Conservation (phyloP, 768 basidiomycete genomes). For the Suillus luteus region DNA sequence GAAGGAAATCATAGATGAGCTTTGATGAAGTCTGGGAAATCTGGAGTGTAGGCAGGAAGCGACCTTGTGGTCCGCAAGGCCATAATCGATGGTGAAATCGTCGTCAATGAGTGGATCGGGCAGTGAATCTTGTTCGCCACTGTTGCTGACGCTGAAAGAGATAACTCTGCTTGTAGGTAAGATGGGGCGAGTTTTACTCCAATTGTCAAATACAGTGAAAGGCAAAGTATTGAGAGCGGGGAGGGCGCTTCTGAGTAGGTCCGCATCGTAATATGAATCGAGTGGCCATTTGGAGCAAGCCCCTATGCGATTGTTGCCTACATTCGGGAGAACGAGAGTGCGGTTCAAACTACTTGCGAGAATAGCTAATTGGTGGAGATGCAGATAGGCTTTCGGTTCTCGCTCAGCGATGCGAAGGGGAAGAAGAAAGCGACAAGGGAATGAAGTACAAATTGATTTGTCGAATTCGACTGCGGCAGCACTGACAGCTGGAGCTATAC, state of each 20-base stretch:
- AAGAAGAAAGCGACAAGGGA: constrained; percentile 48
- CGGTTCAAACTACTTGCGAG: constrained; percentile 54
- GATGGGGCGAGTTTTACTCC: constrained; percentile 34
- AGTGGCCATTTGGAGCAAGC: constrained; percentile 53
- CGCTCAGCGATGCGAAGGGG: constrained; percentile 55
- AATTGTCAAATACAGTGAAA: constrained; percentile 41
- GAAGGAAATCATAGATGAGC: constrained; percentile 8
- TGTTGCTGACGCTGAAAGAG: constrained; percentile 31
- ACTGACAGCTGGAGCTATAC: constrained; percentile 9
- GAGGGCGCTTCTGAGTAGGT: constrained; percentile 12
- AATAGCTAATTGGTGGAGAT: constrained; percentile 51
- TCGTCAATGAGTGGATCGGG: not conserved
- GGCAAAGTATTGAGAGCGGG: constrained; percentile 27
- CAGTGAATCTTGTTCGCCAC: constrained; percentile 4
- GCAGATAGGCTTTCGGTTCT: constrained; percentile 58
- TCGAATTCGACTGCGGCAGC: constrained; percentile 19
- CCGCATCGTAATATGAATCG: constrained; percentile 50
- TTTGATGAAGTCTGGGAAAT: constrained; percentile 17
- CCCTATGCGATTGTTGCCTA: constrained; percentile 55
- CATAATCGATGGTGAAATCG: constrained; percentile 2
- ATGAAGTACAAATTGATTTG: constrained; percentile 22
- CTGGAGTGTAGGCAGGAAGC: constrained; percentile 25
- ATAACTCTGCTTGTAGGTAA: constrained; percentile 40
- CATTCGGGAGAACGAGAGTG: constrained; percentile 62
- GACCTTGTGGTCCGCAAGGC: constrained; percentile 17